Conservation (phyloP, 2,329 filamentous ascomycete species). For the Trichoderma sp. region DNA sequence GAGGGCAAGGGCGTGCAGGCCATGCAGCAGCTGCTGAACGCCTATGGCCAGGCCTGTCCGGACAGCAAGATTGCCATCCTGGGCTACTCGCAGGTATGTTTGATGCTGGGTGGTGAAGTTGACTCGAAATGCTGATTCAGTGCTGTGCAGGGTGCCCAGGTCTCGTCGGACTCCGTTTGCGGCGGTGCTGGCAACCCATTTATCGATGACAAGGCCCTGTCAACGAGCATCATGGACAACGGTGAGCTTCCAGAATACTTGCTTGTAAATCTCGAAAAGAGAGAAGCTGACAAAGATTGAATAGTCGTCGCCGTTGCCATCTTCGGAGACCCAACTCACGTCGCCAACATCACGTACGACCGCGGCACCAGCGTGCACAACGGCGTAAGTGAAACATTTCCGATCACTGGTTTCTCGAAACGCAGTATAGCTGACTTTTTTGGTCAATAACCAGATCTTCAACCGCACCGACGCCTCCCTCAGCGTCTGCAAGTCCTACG, state of each 20-base stretch:
- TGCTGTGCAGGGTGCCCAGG: slow-evolving; percentile 44
- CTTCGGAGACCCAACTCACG: slow-evolving; percentile 49
- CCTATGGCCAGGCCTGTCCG: slow-evolving; percentile 44
- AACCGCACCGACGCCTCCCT: slow-evolving; percentile 38
- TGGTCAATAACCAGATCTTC: slow-evolving; percentile 36
- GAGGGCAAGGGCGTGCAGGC: slow-evolving; percentile 41
- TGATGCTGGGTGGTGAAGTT: no score
- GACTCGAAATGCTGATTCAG: background rate
- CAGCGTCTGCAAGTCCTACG: slow-evolving; percentile 43
- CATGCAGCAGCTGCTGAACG: slow-evolving; percentile 39
- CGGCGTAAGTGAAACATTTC: slow-evolving; percentile 41
- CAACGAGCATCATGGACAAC: slow-evolving; percentile 39
- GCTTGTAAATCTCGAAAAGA: background rate
- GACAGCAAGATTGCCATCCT: slow-evolving; percentile 47
- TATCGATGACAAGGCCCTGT: slow-evolving; percentile 35
- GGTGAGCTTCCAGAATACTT: slow-evolving; percentile 36
- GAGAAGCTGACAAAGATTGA: background rate
- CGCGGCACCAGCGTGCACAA: slow-evolving; percentile 43
- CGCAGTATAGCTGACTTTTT: background rate
- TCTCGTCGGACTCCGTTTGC: slow-evolving; percentile 45
- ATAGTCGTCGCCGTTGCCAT: slow-evolving; percentile 47
- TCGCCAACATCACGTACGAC: slow-evolving; percentile 43
- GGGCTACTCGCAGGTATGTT: slow-evolving; percentile 47
- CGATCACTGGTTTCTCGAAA: background rate
- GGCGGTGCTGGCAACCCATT: slow-evolving; percentile 41